Evolutionary conservation across 2,329 filamentous ascomycete genomes (phyloP).

Genomic region (Monilinia polystroma): DNA sequence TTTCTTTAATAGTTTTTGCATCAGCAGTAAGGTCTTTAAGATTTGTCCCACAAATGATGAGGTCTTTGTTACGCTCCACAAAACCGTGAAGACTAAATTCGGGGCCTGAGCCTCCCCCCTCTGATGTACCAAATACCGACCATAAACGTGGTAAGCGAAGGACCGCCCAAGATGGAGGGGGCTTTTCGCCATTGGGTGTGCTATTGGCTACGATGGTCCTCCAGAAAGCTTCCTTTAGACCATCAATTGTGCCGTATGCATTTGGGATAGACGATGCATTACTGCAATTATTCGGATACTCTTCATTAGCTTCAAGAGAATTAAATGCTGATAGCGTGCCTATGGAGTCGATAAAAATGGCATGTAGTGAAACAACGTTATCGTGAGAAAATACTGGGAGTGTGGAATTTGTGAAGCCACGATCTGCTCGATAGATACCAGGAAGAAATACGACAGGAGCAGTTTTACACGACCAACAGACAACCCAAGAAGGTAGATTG

Average conservation of each 20-base stretch:
- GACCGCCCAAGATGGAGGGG: conserved; percentile 16
- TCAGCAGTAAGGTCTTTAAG: conserved; percentile 10
- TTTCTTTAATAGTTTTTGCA: conserved; percentile 13
- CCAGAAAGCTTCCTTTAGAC: conserved; percentile 20
- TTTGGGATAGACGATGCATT: conserved; percentile 2
- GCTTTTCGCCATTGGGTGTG: conserved; percentile 6
- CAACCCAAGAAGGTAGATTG: conserved; percentile 14
- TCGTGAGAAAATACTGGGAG: neutral
- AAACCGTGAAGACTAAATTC: conserved; percentile 13
- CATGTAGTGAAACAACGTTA: neutral
- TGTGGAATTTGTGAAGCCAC: neutral
- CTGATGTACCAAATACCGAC: neutral
- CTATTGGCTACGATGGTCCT: conserved; percentile 15
- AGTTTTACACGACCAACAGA: conserved; percentile 16
- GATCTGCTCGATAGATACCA: conserved; percentile 7
- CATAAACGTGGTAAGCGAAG: conserved; percentile 14
- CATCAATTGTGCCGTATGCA: conserved; percentile 1
- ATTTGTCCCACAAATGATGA: conserved; percentile 5
- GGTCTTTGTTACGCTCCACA: conserved; percentile 3
- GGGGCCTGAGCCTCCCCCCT: conserved; percentile 9
- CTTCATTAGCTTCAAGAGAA: neutral
- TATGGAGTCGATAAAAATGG: conserved; percentile 9
- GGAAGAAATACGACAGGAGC: conserved; percentile 16
- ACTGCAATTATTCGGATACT: neutral
- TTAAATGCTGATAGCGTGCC: conserved; percentile 17